Evolutionary conservation across 768 basidiomycete species (phyloP).

Genomic region (Lactarius hatsudake): DNA sequence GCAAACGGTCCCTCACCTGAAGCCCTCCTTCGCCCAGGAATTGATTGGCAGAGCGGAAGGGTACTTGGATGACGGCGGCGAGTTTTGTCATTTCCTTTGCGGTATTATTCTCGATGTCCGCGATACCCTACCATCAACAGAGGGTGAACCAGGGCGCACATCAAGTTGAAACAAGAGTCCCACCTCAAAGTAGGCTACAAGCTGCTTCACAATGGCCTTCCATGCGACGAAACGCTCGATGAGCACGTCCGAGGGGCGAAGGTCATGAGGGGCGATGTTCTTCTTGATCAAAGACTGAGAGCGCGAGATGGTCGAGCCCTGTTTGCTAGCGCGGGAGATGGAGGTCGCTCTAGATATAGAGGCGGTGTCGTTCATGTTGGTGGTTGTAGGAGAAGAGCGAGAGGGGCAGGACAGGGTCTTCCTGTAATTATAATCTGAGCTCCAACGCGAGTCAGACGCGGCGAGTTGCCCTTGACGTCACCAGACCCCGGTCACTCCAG

Average conservation of each 20-base stretch:
- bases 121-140: slow-evolving; percentile 43
- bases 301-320: slow-evolving; percentile 71
- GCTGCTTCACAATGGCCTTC: slow-evolving; percentile 96
- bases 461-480: slow-evolving; percentile 1
- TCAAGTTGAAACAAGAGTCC: not conserved
- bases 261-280: slow-evolving; percentile 85
- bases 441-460: not conserved
- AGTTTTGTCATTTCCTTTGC: slow-evolving; percentile 92
- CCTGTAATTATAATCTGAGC: not conserved
- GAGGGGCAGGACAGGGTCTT: not conserved
- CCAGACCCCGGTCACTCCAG: not conserved
- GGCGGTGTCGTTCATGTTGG: slow-evolving; percentile 43
- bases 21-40: slow-evolving; percentile 97
- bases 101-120: slow-evolving; percentile 93
- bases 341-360: slow-evolving; percentile 71
- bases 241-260: slow-evolving; percentile 91
- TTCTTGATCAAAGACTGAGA: slow-evolving; percentile 91
- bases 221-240: slow-evolving; percentile 93
- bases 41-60: slow-evolving; percentile 93
- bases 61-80: slow-evolving; percentile 94
- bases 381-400: not conserved
- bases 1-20: slow-evolving; percentile 48
- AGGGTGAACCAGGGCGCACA: not conserved
- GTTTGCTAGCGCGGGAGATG: slow-evolving; percentile 59
- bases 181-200: slow-evolving; percentile 86